phyloP scores from a whole-genome alignment of 257 asterid species.

The Hygrophila difformis region DNA sequence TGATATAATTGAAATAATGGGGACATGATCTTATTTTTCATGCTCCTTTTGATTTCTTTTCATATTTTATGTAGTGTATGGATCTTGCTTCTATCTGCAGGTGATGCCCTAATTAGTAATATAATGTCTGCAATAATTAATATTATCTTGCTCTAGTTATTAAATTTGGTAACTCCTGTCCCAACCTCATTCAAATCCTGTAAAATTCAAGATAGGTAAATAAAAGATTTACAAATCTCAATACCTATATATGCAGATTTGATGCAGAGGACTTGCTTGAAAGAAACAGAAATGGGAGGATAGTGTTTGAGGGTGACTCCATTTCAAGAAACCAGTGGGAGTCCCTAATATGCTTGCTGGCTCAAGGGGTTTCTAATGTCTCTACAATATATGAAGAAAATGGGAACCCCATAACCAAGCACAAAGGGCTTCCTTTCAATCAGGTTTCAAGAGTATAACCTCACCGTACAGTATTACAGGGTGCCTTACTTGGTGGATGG shows the following conservation, averaged over 20 bases:
- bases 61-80: too few species aligned
- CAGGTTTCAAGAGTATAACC: constrained; percentile 64
- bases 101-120: too few species aligned
- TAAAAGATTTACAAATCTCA: too few species aligned
- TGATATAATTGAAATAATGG: too few species aligned
- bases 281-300: constrained; percentile 41
- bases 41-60: too few species aligned
- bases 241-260: constrained; percentile 23
- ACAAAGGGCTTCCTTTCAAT: constrained; percentile 76
- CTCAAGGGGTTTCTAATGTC: constrained; percentile 53
- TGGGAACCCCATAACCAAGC: constrained; percentile 82
- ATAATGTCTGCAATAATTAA: too few species aligned
- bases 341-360: constrained; percentile 75
- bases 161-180: too few species aligned
- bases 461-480: constrained; percentile 77
- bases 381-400: constrained; percentile 54
- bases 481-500: constrained; percentile 72
- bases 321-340: constrained; percentile 98
- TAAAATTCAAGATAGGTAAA: too few species aligned
- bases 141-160: too few species aligned
- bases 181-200: too few species aligned
- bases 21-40: too few species aligned
- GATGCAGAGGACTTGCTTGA: constrained; percentile 52
- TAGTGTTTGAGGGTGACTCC: constrained; percentile 91
- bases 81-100: too few species aligned